Base-by-base conservation (phyloP, 2,329 filamentous ascomycete genomes). In the Rutstroemia sp. region DNA sequence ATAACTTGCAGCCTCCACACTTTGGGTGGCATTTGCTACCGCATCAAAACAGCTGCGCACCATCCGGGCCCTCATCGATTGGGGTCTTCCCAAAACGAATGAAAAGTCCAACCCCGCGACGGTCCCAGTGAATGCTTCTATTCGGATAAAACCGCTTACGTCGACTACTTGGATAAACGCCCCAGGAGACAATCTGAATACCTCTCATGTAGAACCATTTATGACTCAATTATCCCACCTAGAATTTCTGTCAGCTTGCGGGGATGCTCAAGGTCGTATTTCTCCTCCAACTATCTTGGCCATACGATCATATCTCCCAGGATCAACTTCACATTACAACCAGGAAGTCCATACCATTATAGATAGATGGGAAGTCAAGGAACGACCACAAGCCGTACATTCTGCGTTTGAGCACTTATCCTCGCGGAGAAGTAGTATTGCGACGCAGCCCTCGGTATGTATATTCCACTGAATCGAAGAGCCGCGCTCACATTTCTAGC, bases 341-440 rank as follows among this genome's bases (percentile, higher is more conserved):
- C 82, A 85, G 61, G 82, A 84, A 34, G 75, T 82, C 0, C 83
- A 87, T 63, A 95, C 86, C 63, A 80, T 92, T 42, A 77, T 97
- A 60, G 85, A 90, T 60, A 81, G 87, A 60, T 97, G 92, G 92
- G 86, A 94, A 63, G 69, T 92, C 9, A 77, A 80, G 34, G 83
- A 88, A 34, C 78, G 82, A 48, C 73, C 79, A 27, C 82, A 86
- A 60, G 77, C 74, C 9, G 73, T 95, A 7, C 88, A 94, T 67
- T 73, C 85, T 2, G 87, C 86, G 12, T 92, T 95, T 68, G 87
- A 90, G 62, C 86, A 92, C 63, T 76, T 94, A 25, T 82, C 83
- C 7, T 77, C 79, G 45, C 82, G 86, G 63, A 83, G 82, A 65
- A 83, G 81, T 65, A 81, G 77, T 58, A 70, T 64, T 36, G 65